Evolutionary conservation across 129 eudicot species (phyloP), one percentile per base, ranked within the genome.

Genomic region (Sambucus nigra): DNA sequence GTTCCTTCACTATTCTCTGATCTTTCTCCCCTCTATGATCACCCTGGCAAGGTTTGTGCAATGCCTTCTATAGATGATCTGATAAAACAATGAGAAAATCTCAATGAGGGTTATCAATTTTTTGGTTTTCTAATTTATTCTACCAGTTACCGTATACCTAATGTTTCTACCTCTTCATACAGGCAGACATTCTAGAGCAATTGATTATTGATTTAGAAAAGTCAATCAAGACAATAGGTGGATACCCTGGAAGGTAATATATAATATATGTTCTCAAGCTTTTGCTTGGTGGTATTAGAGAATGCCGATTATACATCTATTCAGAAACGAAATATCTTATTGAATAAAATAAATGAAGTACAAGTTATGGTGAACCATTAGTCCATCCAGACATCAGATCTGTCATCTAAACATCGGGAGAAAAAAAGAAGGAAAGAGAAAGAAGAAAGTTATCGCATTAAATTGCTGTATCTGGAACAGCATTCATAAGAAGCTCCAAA

Each of bases 1-100:
- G 94, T 92, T 53, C 99, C 99, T 2, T 92, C 99, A 22, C 74
- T 92, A 41, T 92, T 92, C 66, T 92, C 99, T 16, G 99, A 92
- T 66, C 92, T 92, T 31, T 92, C 96, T 75, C 96, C 99, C n/a
- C 79, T 92, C 39, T 92, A 92, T 64, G 80, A 92, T 63, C 94
- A 86, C 55, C 71, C 81, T 69, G 99, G 82, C 63, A 92, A 92
- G 99, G 99, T 92, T 47, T 66, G 96, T 75, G 53, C 63, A 19
- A 46, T 33, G 15, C 15, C 23, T 32, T 67, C 6, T 6, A 5
- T 27, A 5, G 23, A 8, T 16, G 27, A 25, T 58, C 19, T 32
- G 26, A 17, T 27, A 4, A 14, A 47, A 19, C 12, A 41, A 12
- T 33, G 47, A 31, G 39, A 42, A 23, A 51, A 46, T 3, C 49